A percentile compares a stretch with the other conserved stretches of the same genome.
Evolutionary conservation across 129 eudicot species (phyloP).

Genomic region (Helianthus annuus): DNA sequence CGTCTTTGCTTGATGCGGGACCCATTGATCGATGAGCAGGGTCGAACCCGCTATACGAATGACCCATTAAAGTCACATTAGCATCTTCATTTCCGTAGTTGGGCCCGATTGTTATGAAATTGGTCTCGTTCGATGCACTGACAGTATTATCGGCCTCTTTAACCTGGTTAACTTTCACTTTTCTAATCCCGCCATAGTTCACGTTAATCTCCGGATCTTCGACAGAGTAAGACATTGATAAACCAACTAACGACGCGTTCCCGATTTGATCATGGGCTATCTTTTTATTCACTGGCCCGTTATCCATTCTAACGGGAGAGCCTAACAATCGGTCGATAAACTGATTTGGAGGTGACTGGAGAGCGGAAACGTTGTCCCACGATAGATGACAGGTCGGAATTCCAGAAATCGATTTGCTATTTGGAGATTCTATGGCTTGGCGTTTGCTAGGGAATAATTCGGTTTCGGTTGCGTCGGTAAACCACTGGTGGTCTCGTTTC

Average conservation of each 20-base stretch:
- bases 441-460: constrained; percentile 71
- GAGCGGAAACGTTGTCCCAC: constrained; percentile 59
- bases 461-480: constrained; percentile 55
- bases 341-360: constrained; percentile 57
- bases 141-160: constrained; percentile 49
- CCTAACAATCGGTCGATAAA: constrained; percentile 71
- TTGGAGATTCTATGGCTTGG: constrained; percentile 59
- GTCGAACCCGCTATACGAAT: constrained; percentile 49
- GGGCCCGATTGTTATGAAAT: constrained; percentile 51
- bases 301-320: constrained; percentile 36
- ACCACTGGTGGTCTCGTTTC: constrained; percentile 74
- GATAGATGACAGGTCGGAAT: constrained; percentile 36
- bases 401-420: constrained; percentile 45
- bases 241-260: constrained; percentile 43
- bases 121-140: constrained; percentile 36
- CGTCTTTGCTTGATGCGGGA: constrained; percentile 41
- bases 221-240: constrained; percentile 56
- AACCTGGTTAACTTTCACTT: constrained; percentile 74
- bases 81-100: constrained; percentile 51
- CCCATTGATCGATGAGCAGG: constrained; percentile 32
- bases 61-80: constrained; percentile 44
- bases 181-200: constrained; percentile 65
- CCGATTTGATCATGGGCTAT: constrained; percentile 39
- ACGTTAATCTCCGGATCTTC: constrained; percentile 54
- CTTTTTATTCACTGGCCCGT: constrained; percentile 34